Evolutionary conservation across 345 rosid species (phyloP).

Genomic region (Sonneratia caseolaris): DNA sequence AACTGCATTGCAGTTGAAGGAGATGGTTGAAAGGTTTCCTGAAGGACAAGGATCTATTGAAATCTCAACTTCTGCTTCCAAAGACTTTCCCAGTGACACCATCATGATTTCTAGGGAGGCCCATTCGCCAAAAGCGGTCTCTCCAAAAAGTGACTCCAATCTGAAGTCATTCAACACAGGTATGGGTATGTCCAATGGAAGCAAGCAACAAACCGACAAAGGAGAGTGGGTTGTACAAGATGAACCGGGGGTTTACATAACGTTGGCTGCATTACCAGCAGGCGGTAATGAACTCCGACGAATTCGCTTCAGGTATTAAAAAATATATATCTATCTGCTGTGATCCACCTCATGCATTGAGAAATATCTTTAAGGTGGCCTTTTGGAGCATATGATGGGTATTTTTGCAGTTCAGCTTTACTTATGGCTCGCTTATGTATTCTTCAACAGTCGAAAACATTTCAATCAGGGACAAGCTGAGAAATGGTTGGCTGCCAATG

Average conservation of each 20-base stretch:
- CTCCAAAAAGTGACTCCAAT: slow-evolving; percentile 23
- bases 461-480: slow-evolving; percentile 72
- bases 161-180: slow-evolving; percentile 22
- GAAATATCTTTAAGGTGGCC: background rate
- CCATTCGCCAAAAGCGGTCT: slow-evolving; percentile 1
- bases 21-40: slow-evolving; percentile 37
- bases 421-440: background rate
- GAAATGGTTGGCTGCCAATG: slow-evolving; percentile 90
- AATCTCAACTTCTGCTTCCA: slow-evolving; percentile 23
- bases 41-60: slow-evolving; percentile 24
- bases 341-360: background rate
- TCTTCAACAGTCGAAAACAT: slow-evolving; percentile 49
- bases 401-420: background rate
- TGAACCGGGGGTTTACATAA: slow-evolving; percentile 76
- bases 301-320: slow-evolving; percentile 67
- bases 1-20: slow-evolving; percentile 52
- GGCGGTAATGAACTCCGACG: slow-evolving; percentile 73
- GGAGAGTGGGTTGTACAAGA: slow-evolving; percentile 53
- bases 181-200: slow-evolving; percentile 27
- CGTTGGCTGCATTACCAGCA: slow-evolving; percentile 45
- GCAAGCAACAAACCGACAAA: slow-evolving; percentile 39
- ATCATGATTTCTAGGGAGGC: slow-evolving; percentile 1
- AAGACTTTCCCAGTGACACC: slow-evolving; percentile 15
- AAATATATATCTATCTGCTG: background rate
- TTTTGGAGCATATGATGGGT: background rate